Evolutionary conservation across 2,329 filamentous ascomycete species (phyloP).

Genomic region (Fragosphaeria purpurea): DNA sequence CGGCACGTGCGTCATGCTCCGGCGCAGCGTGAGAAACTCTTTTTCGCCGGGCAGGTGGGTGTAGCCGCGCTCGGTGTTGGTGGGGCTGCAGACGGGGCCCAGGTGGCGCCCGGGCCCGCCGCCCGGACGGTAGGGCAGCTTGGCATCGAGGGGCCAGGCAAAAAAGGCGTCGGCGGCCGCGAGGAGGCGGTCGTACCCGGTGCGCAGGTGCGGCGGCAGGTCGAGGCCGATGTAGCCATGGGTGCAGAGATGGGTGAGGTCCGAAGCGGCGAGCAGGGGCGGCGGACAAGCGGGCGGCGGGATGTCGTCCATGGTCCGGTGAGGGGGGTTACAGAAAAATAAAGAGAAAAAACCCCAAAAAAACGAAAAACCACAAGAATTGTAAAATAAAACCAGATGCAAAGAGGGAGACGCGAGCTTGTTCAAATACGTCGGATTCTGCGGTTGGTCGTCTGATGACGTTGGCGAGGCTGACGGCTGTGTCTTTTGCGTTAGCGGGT

Average conservation of each 20-base stretch:
- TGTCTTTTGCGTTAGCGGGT: no score
- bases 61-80: constrained; percentile 14
- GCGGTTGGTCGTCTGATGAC: no score
- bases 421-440: no score
- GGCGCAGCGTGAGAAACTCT: constrained; percentile 14
- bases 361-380: background rate
- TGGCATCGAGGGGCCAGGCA: constrained; percentile 3
- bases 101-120: background rate
- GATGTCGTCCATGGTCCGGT: background rate
- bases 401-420: no score
- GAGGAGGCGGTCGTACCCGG: constrained; percentile 5
- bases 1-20: constrained; percentile 12
- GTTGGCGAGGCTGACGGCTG: no score
- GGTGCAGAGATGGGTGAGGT: constrained; percentile 13
- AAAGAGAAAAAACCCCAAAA: background rate
- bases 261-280: constrained; percentile 10
- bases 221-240: constrained; percentile 12
- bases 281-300: constrained; percentile 10
- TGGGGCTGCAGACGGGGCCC: constrained; percentile 5
- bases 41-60: constrained; percentile 12
- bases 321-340: background rate
- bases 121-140: constrained; percentile 8
- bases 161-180: constrained; percentile 11
- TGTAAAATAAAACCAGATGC: background rate
- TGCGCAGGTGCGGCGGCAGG: constrained; percentile 8